phyloP scores from a whole-genome alignment of 352 stramenopile genomes.

The Phytophthora cactorum region DNA sequence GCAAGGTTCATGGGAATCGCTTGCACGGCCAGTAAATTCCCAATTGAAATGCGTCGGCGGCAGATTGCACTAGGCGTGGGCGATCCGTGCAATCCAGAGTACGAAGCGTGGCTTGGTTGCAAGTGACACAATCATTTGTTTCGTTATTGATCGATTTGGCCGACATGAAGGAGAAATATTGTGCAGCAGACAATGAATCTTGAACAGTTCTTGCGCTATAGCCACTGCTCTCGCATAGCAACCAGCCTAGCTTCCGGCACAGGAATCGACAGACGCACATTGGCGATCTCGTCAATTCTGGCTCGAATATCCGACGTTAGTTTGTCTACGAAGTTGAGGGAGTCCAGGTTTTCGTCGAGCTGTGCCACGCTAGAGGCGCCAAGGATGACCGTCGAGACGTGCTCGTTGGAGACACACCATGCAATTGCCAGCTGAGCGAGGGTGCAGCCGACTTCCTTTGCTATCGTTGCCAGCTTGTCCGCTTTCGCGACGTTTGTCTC shows the following conservation, averaged over 20 bases:
- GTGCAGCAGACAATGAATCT: neutral
- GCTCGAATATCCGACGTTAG: slow-evolving; percentile 55
- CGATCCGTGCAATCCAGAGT: slow-evolving; percentile 13
- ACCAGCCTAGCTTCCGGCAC: slow-evolving; percentile 18
- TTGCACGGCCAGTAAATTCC: slow-evolving; percentile 19
- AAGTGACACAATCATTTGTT: slow-evolving; percentile 4
- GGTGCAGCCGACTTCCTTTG: slow-evolving; percentile 46
- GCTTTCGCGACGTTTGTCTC: slow-evolving; percentile 37
- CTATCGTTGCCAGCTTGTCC: slow-evolving; percentile 36
- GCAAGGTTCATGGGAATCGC: slow-evolving; percentile 26
- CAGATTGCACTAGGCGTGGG: neutral
- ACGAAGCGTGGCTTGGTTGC: slow-evolving; percentile 28
- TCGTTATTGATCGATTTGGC: neutral
- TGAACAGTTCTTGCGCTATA: slow-evolving; percentile 4
- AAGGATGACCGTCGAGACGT: slow-evolving; percentile 59
- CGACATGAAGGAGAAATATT: too few species aligned
- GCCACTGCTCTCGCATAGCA: slow-evolving; percentile 26
- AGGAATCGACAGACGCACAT: slow-evolving; percentile 29
- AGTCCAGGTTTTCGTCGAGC: slow-evolving; percentile 60
- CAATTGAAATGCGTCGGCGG: neutral
- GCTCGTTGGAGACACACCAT: slow-evolving; percentile 57
- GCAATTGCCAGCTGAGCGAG: slow-evolving; percentile 58
- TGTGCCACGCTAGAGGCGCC: slow-evolving; percentile 56
- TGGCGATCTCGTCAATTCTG: slow-evolving; percentile 54
- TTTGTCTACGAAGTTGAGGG: slow-evolving; percentile 50